A percentile compares a stretch with the other conserved stretches of the same genome.
phyloP scores from a whole-genome alignment of 441 rosid genomes.

The Erodium moschatum region DNA sequence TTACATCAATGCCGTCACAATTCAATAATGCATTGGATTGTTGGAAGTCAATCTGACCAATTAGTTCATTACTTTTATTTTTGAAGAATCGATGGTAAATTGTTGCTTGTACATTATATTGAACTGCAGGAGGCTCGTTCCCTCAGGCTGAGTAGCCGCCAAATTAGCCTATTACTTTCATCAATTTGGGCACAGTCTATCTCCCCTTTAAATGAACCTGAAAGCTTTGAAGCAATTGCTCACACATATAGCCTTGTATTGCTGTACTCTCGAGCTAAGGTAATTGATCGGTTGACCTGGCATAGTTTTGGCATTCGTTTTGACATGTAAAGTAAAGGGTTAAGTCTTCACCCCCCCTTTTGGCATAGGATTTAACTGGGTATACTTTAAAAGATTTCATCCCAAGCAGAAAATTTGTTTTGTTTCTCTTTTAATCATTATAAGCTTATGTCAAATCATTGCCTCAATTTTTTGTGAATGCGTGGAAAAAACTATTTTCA shows the following conservation, averaged over 20 bases:
- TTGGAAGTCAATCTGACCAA: constrained; percentile 10
- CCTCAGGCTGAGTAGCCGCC: constrained; percentile 80
- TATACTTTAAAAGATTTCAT: neutral
- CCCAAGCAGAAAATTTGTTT: neutral
- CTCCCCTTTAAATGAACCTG: constrained; percentile 67
- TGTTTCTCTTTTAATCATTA: neutral
- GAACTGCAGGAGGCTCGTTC: constrained; percentile 47
- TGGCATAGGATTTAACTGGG: too few relatives aligned
- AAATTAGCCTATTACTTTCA: constrained; percentile 70
- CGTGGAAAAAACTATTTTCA: neutral
- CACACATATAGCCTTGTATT: constrained; percentile 70
- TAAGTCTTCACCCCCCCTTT: too few relatives aligned
- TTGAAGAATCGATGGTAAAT: constrained; percentile 8
- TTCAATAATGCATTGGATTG: constrained; percentile 13
- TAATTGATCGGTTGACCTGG: constrained; percentile 21
- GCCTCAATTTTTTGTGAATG: constrained; percentile 3
- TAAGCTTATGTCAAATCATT: neutral
- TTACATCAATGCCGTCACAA: constrained; percentile 3
- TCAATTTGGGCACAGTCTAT: constrained; percentile 91
- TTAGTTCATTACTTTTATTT: constrained; percentile 10
- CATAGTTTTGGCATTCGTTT: constrained; percentile 6
- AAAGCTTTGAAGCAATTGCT: constrained; percentile 87
- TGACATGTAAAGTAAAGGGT: neutral
- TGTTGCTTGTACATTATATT: constrained; percentile 17
- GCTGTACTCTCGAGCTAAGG: constrained; percentile 71